A percentile compares a stretch with the other conserved stretches of the same genome.
Evolutionary conservation across 2,329 filamentous ascomycete species (phyloP).

Genomic region (Ciborinia camelliae): DNA sequence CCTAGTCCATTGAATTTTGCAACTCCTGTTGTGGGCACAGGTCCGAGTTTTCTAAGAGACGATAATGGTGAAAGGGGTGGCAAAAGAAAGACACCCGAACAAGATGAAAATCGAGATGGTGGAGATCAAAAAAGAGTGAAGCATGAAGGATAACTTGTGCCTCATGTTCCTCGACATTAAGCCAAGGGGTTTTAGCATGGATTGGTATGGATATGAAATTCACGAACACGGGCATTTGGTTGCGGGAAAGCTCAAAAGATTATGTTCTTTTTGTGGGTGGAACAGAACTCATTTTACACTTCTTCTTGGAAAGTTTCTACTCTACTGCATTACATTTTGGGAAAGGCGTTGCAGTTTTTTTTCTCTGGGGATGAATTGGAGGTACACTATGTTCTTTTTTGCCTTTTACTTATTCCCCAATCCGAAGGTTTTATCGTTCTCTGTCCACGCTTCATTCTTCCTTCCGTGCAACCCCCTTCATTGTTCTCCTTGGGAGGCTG

Average conservation of each 20-base stretch:
- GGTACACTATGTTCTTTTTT: neutral
- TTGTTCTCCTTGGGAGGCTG: neutral
- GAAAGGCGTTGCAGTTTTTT: neutral
- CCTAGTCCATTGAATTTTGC: constrained; percentile 91
- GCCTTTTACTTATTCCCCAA: neutral
- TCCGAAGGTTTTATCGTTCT: neutral
- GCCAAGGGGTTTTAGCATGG: constrained; percentile 2
- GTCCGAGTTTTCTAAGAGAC: constrained; percentile 61
- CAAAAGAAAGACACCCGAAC: constrained; percentile 21
- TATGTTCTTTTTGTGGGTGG: constrained; percentile 9
- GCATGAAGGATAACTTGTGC: constrained; percentile 15
- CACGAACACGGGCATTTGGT: constrained; percentile 14
- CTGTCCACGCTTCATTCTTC: neutral
- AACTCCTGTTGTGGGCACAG: constrained; percentile 66
- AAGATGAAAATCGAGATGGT: constrained; percentile 11
- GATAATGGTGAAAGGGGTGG: constrained; percentile 40
- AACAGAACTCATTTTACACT: neutral
- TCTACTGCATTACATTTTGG: constrained; percentile 5
- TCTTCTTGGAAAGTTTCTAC: neutral
- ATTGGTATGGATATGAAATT: constrained; percentile 13
- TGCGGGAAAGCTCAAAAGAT: constrained; percentile 11
- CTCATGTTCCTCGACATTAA: neutral
- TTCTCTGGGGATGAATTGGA: neutral
- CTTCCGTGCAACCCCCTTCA: neutral
- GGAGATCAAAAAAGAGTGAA: constrained; percentile 18